Evolutionary conservation across 2,329 filamentous ascomycete genomes (phyloP), one percentile per base, ranked within the genome.

Genomic region (Talaromyces pinophilus): DNA sequence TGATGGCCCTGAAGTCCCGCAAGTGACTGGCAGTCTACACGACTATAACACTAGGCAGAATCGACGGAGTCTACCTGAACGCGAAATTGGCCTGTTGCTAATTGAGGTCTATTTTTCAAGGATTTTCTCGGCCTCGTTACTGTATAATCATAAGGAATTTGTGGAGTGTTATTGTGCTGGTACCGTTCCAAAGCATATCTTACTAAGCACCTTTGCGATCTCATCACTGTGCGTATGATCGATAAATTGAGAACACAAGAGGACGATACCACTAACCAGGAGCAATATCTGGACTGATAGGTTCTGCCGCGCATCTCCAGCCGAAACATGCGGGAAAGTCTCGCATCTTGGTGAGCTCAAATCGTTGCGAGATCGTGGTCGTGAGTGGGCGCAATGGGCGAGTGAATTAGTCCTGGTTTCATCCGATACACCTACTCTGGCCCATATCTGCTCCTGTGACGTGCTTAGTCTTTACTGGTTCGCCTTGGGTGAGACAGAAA

Each of bases 381-480:
- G 59, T 28, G 59, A 50, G 59, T 62, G 59, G 59, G 59, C 59
- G 7, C 40, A 62, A 62, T 62, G 59, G 59, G 59, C 40, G 11
- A 62, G 59, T 28, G 59, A 62, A 28, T 17, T 62, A 8, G 59
- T 62, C n/a, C 19, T 44, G n/a, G n/a, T 8, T 19, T 44, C 42
- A 44, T 44, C 42, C 10, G 42, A 44, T 44, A 44, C 40, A 10
- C 59, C 59, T 11, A 50, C 38, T 33, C 13, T 62, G 13, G 42
- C 59, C 42, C 59, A 46, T 19, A 10, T 62, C 15, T 62, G 59
- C 40, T 62, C 59, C 5, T 62, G 59, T 22, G 59, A 62, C 42
- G 59, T 62, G 7, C 59, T 62, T 28, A 62, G 59, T 33, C 59
- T 62, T 50, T 62, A 62, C 42, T 62, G 59, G 59, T 62, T 62